Base-by-base conservation (phyloP, 495 filamentous ascomycete genomes). In the Lasiosphaeria ovina region DNA sequence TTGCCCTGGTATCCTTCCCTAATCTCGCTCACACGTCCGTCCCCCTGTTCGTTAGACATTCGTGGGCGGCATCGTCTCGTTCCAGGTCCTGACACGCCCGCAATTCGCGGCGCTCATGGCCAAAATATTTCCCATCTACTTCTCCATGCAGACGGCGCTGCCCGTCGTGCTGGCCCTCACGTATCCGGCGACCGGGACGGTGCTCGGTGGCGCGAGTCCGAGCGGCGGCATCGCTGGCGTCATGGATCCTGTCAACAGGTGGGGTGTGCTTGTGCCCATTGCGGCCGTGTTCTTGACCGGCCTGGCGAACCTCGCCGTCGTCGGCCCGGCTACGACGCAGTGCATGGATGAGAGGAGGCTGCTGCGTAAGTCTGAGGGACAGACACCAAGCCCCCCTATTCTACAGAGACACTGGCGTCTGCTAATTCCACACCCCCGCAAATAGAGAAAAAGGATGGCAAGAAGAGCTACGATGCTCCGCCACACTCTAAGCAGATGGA, bases 71-170 rank as follows among this genome's bases (percentile, higher is more conserved):
- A 79, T 89, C 35, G 72, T 92, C 49, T 85, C 89, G 57, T 97
- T 86, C 79, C 81, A 79, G 49, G 81, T 84, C 57, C 85, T 97
- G 51, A 80, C 90, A 9, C 86, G 90, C 9, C 85, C 90, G 0
- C 86, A 92, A 69, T 98, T 98, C 76, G 79, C 85, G 5, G 78
- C 83, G 40, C 80, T 98, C 33, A 93, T 96, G 76, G 75, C 83
- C 38, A 82, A 82, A 65, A 85, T 91, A 67, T 93, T 95, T 76
- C 93, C 93, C 31, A 73, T 88, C 64, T 98, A 93, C 78, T 97
- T 97, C 73, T 77, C 82, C 32, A 72, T 97, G 48, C 93, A 97
- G 77, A 84, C 89, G 4, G 80, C 82, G 5, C 77, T 91, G 3
- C 89, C 93, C 6, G 71, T 85, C 12, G 64, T 91, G 17, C 76